A percentile compares a stretch with the other conserved stretches of the same genome.
These are phyloP conservation scores for Xerocomellus intermedius DNA, from an alignment of 768 basidiomycete genomes.

Conservation along the genomic window DNA sequence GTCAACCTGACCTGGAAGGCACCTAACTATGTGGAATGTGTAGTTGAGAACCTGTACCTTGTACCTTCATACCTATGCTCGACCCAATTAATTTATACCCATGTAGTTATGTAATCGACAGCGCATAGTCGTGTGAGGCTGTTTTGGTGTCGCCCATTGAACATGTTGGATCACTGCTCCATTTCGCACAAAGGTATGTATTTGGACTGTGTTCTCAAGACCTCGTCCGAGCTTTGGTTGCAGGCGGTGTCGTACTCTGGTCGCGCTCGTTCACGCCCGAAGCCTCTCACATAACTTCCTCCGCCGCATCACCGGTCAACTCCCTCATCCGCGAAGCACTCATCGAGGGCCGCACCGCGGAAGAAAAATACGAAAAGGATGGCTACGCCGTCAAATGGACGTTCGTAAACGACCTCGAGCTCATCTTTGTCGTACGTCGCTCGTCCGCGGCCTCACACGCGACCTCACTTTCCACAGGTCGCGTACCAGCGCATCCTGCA, in stretches of 20 bases:
- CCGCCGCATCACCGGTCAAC: conserved; percentile 81
- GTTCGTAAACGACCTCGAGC: conserved; percentile 90
- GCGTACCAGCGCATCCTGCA: conserved; percentile 96
- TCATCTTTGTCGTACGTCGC: conserved; percentile 88
- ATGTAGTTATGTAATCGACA: conserved; percentile 5
- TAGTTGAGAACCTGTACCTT: conserved; percentile 7
- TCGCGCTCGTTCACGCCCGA: conserved; percentile 92
- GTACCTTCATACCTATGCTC: neutral
- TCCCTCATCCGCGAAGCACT: conserved; percentile 86
- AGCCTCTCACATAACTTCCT: conserved; percentile 64
- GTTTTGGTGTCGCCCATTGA: neutral
- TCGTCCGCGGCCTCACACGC: no score
- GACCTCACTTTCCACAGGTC: no score
- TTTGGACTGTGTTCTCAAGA: neutral
- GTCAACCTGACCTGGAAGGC: conserved; percentile 13
- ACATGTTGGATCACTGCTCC: conserved; percentile 93
- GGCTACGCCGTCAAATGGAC: conserved; percentile 95
- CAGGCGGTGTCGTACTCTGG: conserved; percentile 94
- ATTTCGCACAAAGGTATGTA: conserved; percentile 86
- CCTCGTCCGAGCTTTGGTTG: conserved; percentile 4
- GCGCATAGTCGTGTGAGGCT: neutral
- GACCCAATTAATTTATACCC: conserved; percentile 6
- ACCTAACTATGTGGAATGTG: neutral
- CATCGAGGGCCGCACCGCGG: conserved; percentile 83
- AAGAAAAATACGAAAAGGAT: conserved; percentile 88